Conservation (phyloP, 2,329 filamentous ascomycete species). For the Ophiostoma sp. region DNA sequence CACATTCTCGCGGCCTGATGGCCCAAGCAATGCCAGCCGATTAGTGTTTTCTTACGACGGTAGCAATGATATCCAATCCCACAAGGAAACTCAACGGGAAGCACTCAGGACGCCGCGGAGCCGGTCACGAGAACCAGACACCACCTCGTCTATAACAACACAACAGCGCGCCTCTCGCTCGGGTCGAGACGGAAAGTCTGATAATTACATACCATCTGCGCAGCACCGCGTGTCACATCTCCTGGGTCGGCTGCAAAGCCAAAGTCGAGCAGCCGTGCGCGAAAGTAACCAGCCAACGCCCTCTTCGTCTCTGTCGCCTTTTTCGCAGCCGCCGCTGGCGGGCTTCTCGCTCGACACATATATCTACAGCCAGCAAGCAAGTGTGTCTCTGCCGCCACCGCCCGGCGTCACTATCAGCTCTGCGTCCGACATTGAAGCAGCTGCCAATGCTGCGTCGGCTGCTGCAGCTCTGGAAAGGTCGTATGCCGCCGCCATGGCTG, state of each 20-base stretch:
- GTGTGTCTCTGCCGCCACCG: slow-evolving; percentile 27
- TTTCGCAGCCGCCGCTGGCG: not conserved
- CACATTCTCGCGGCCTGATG: not conserved
- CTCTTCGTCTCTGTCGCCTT: not conserved
- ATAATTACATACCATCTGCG: not conserved
- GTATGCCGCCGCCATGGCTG: not conserved
- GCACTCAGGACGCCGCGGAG: not conserved
- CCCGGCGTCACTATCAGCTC: slow-evolving; percentile 25
- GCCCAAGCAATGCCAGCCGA: not conserved
- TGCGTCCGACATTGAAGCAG: slow-evolving; percentile 18
- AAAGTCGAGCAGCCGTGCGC: not conserved
- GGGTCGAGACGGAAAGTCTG: not conserved
- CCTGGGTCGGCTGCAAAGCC: not conserved
- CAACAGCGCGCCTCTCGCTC: not conserved
- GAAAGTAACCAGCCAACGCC: not conserved
- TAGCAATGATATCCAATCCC: not conserved
- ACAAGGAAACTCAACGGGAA: not conserved
- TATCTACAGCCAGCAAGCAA: slow-evolving; percentile 30
- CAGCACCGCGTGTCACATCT: not conserved
- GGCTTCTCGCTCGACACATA: slow-evolving; percentile 28
- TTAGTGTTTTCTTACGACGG: not conserved
- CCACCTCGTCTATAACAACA: not conserved
- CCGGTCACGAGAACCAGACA: not conserved
- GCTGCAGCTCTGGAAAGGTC: not conserved
- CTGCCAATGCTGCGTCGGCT: not conserved